phyloP scores from a whole-genome alignment of 1,139 yeast species.

The Yamadazyma taylorii region DNA sequence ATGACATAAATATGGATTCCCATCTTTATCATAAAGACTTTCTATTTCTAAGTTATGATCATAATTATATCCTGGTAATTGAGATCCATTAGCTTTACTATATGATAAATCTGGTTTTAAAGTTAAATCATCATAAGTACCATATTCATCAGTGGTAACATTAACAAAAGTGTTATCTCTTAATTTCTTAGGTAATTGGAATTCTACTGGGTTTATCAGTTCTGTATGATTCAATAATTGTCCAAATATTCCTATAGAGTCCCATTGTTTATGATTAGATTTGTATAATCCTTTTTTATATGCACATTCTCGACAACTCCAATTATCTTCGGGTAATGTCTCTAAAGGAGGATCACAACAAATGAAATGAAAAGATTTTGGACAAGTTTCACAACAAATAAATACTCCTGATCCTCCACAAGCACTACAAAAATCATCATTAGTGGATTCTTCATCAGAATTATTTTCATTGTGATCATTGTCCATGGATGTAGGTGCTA shows the following conservation, averaged over 20 bases:
- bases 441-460: conserved; percentile 36
- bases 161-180: conserved; percentile 71
- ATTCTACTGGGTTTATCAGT: conserved; percentile 68
- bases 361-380: conserved; percentile 85
- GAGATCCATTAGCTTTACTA: conserved; percentile 39
- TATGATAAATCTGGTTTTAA: conserved; percentile 51
- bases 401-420: conserved; percentile 90
- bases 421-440: conserved; percentile 85
- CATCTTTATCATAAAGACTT: conserved; percentile 61
- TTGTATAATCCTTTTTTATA: conserved; percentile 33
- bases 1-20: conserved; percentile 68
- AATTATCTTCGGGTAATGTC: conserved; percentile 80
- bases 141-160: conserved; percentile 64
- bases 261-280: conserved; percentile 29
- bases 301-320: conserved; percentile 82
- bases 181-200: conserved; percentile 64
- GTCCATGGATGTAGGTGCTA: conserved; percentile 24
- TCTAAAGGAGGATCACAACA: conserved; percentile 92
- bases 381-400: conserved; percentile 92
- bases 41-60: conserved; percentile 63
- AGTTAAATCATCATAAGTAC: conserved; percentile 68
- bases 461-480: conserved; percentile 1
- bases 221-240: conserved; percentile 60
- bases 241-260: conserved; percentile 58
- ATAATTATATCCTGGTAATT: conserved; percentile 37